phyloP scores from a whole-genome alignment of 352 stramenopile species.

The Pythium guiyangense region DNA sequence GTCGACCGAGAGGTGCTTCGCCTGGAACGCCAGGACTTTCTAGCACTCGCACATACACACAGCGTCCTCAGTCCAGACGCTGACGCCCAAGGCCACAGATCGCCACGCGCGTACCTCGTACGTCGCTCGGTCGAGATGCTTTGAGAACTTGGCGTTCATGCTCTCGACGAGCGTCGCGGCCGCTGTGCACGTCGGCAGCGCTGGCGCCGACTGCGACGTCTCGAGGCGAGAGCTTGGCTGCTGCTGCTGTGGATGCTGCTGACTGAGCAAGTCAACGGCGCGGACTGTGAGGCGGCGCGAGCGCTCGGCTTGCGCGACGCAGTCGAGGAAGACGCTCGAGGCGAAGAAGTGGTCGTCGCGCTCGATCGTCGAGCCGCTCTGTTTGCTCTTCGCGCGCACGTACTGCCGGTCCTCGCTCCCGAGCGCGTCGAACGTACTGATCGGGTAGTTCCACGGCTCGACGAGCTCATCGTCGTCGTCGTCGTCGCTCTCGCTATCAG shows the following conservation, averaged over 20 bases:
- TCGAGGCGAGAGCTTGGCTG: background rate
- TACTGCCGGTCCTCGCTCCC: constrained; percentile 62
- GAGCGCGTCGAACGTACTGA: constrained; percentile 58
- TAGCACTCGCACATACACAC: constrained; percentile 3
- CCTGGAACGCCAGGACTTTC: constrained; percentile 41
- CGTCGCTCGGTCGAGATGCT: constrained; percentile 21
- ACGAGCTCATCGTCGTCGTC: constrained; percentile 5
- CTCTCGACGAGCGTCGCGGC: constrained; percentile 19
- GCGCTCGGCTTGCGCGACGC: constrained; percentile 57
- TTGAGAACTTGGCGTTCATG: constrained; percentile 39
- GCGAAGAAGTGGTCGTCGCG: constrained; percentile 65
- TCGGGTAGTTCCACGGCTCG: constrained; percentile 59
- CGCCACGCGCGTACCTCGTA: constrained; percentile 30
- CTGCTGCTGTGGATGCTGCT: constrained; percentile 3
- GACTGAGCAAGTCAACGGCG: constrained; percentile 40
- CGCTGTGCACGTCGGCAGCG: constrained; percentile 17
- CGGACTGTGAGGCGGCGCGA: constrained; percentile 52
- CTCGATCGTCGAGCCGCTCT: constrained; percentile 41
- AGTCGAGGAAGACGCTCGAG: constrained; percentile 58
- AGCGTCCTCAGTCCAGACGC: background rate
- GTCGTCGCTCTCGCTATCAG: background rate
- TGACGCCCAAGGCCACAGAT: too few relatives aligned
- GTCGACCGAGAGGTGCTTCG: constrained; percentile 29
- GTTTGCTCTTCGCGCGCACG: constrained; percentile 56
- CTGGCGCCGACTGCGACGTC: constrained; percentile 12